Percentiles rank a stretch among this genome's conserved stretches.
Conservation (phyloP, 257 asterid genomes). For the Nicotiana tomentosiformis region DNA sequence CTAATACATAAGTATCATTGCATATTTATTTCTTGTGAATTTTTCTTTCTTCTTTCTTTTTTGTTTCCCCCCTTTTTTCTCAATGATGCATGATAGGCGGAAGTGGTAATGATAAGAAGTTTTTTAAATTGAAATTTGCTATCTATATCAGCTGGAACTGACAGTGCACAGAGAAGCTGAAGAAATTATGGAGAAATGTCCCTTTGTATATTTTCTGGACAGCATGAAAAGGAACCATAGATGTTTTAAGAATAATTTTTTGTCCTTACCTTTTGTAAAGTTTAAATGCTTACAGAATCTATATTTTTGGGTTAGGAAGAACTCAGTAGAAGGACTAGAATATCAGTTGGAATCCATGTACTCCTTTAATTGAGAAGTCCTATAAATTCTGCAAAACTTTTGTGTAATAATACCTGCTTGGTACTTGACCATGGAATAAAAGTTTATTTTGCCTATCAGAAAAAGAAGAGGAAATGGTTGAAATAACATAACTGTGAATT, state of each 20-base stretch:
- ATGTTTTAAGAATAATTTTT: neutral
- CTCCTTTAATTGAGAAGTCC: neutral
- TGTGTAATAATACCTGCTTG: neutral
- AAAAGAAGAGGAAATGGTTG: neutral
- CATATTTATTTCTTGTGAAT: neutral
- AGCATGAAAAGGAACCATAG: neutral
- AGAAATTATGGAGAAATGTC: neutral
- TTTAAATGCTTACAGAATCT: neutral
- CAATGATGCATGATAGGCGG: neutral
- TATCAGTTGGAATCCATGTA: constrained; percentile 2
- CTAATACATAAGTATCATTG: neutral
- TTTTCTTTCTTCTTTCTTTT: no score
- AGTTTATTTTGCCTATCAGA: neutral
- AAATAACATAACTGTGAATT: neutral
- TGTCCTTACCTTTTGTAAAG: neutral
- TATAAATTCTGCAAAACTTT: neutral
- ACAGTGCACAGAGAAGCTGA: neutral
- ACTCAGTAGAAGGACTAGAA: neutral
- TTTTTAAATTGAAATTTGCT: neutral
- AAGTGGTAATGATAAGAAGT: neutral
- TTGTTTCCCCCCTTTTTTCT: neutral
- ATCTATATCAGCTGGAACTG: neutral
- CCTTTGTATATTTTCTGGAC: neutral
- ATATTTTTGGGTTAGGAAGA: constrained; percentile 1
- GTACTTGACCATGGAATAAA: neutral